Conservation (phyloP, 768 basidiomycete species). For the Lactifluus piperatus region DNA sequence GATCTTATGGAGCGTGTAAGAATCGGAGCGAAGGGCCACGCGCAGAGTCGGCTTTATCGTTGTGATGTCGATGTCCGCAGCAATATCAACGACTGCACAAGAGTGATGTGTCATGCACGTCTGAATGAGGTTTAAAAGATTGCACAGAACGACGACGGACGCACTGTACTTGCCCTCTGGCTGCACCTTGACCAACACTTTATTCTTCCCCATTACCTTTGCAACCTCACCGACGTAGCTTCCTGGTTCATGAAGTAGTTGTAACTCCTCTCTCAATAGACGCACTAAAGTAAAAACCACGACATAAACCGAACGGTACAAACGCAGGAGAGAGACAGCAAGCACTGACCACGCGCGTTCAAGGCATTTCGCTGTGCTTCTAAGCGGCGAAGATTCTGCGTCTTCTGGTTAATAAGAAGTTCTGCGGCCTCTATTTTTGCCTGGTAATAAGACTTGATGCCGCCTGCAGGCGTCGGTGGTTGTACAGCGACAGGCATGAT, state of each 20-base stretch:
- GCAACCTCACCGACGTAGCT: slow-evolving; percentile 97
- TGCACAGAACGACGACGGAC: slow-evolving; percentile 27
- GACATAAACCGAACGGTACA: not conserved
- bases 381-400: slow-evolving; percentile 88
- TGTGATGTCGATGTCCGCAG: slow-evolving; percentile 74
- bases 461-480: slow-evolving; percentile 40
- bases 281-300: slow-evolving; percentile 49
- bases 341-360: slow-evolving; percentile 81
- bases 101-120: not conserved
- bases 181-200: slow-evolving; percentile 96
- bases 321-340: not conserved
- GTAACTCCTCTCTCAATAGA: slow-evolving; percentile 84
- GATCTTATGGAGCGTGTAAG: slow-evolving; percentile 94
- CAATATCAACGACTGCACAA: slow-evolving; percentile 84
- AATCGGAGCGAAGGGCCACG: slow-evolving; percentile 92
- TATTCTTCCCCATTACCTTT: slow-evolving; percentile 99
- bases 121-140: not conserved
- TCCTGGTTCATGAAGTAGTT: slow-evolving; percentile 88
- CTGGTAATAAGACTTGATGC: slow-evolving; percentile 87
- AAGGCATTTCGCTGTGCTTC: slow-evolving; percentile 97
- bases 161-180: slow-evolving; percentile 98
- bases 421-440: slow-evolving; percentile 94
- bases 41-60: slow-evolving; percentile 79
- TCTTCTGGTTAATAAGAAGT: slow-evolving; percentile 89
- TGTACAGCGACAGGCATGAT: slow-evolving; percentile 34